These are phyloP conservation scores for Chlamydomonas reinhardtii DNA, from an alignment of 163 green algal genomes.

Conservation along the genomic window DNA sequence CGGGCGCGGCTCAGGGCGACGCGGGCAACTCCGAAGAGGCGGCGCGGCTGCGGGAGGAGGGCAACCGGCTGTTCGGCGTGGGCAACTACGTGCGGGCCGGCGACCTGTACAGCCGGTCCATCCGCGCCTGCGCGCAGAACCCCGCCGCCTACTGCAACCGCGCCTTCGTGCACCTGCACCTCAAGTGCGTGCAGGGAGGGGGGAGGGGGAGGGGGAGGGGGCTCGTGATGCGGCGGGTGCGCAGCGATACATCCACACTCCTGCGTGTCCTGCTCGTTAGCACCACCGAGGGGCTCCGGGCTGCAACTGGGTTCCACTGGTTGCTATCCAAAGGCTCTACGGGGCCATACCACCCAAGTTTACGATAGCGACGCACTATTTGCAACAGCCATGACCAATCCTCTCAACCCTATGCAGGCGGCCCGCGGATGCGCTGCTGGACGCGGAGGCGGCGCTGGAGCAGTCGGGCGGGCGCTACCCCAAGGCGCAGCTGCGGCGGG, in stretches of 20 bases:
- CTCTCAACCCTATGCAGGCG: background rate
- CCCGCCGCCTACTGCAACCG: slow-evolving; percentile 54
- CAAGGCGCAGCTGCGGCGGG: slow-evolving; percentile 51
- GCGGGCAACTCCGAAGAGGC: slow-evolving; percentile 18
- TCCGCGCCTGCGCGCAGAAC: slow-evolving; percentile 30
- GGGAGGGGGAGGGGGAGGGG: no score
- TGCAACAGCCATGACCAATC: no score
- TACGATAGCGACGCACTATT: no score
- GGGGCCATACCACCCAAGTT: no score
- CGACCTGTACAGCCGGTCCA: slow-evolving; percentile 41
- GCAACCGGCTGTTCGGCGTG: slow-evolving; percentile 48
- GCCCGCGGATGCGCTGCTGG: slow-evolving; percentile 24
- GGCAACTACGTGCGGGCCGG: slow-evolving; percentile 47
- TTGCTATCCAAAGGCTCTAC: no score
- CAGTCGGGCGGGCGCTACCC: slow-evolving; percentile 42
- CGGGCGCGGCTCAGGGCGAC: background rate
- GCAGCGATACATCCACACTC: no score
- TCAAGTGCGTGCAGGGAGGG: slow-evolving; percentile 3
- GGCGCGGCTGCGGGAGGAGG: slow-evolving; percentile 31
- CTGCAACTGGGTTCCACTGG: no score
- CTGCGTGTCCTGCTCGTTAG: no score
- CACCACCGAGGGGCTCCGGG: no score
- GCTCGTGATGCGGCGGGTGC: no score
- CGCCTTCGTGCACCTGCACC: slow-evolving; percentile 47
- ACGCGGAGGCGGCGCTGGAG: slow-evolving; percentile 31